Base-by-base conservation (phyloP, 306 rosid genomes). In the Cucurbita argyrosperma region DNA sequence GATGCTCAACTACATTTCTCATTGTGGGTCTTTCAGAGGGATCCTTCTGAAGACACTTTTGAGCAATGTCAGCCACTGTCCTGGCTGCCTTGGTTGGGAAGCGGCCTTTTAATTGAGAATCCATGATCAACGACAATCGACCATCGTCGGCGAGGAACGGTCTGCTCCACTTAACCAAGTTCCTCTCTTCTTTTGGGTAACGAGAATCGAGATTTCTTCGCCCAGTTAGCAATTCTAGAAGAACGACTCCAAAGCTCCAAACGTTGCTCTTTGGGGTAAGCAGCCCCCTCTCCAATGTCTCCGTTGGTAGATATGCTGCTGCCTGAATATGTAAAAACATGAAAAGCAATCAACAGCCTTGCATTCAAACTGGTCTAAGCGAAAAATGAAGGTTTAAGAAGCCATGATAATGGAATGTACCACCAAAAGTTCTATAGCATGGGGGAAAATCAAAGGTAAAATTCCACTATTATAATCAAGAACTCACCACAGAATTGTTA, bases 211-310 rank as follows among this genome's bases (percentile, higher is more conserved):
- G 92, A 87, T 91, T 91, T 87, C 88, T 87, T 78, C 99, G 85
- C 64, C 97, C 99, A 0, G 99, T 95, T 10, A 95, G 97, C 68
- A 95, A 79, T 75, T 95, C 99, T 50, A 95, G 85, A 83, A 95
- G 99, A 71, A 95, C 84, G 50, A 89, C 81, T 8, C 99, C 99
- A 0, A 95, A 95, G 80, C 99, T 87, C 97, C 97, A 95, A 16
- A 91, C 99, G 3, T 95, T 95, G 85, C 99, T 95, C 83, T 95
- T 95, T 3, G 99, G 99, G 21, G 99, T 95, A 51, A 95, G 91
- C 96, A 89, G 75, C 81, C 99, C 93, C 82, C 84, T 91, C 83
- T 95, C 99, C 71, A 95, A 69, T 38, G 99, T 95, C 88, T 95
- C 99, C 81, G 89, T 82, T 21, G 99, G 89, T 46, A 95, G 86